Evolutionary conservation across 2,329 filamentous ascomycete genomes (phyloP).

Genomic region (Curvularia verruculosa): DNA sequence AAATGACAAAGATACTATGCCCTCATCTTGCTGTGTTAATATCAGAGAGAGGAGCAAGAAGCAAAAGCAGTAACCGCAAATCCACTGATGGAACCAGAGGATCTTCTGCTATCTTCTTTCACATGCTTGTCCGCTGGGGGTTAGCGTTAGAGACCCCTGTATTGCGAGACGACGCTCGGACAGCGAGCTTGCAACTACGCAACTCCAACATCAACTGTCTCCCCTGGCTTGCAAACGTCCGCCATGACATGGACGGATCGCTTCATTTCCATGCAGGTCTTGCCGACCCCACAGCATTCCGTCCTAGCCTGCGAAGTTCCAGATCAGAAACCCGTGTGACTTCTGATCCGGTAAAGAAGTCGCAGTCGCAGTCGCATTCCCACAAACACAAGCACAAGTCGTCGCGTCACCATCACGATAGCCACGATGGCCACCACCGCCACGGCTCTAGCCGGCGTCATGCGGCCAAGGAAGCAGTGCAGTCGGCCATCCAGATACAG

Average conservation of each 20-base stretch:
- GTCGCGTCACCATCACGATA: conserved; percentile 37
- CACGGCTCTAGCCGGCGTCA: conserved; percentile 43
- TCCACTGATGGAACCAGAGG: not conserved
- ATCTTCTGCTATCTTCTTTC: not conserved
- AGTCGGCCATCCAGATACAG: conserved; percentile 54
- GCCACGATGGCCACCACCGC: conserved; percentile 37
- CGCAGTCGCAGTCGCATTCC: conserved; percentile 38
- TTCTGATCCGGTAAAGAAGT: conserved; percentile 36
- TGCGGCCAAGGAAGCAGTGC: conserved; percentile 51
- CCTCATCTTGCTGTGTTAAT: not conserved
- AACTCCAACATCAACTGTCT: conserved; percentile 10
- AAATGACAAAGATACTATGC: not conserved
- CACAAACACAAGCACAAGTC: conserved; percentile 33
- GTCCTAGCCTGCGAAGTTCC: conserved; percentile 32
- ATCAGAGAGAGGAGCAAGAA: not conserved
- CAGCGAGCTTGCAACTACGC: conserved; percentile 9
- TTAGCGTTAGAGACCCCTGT: conserved; percentile 15
- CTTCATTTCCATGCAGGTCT: conserved; percentile 28
- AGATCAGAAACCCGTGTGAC: conserved; percentile 33
- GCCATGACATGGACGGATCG: conserved; percentile 33
- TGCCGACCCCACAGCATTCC: conserved; percentile 23
- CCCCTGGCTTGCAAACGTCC: conserved; percentile 14
- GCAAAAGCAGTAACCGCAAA: not conserved
- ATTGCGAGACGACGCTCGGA: conserved; percentile 17
- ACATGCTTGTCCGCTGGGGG: conserved; percentile 7